Base-by-base conservation (phyloP, 1,284 basidiomycete genomes). In the Ganoderma resinaceum region DNA sequence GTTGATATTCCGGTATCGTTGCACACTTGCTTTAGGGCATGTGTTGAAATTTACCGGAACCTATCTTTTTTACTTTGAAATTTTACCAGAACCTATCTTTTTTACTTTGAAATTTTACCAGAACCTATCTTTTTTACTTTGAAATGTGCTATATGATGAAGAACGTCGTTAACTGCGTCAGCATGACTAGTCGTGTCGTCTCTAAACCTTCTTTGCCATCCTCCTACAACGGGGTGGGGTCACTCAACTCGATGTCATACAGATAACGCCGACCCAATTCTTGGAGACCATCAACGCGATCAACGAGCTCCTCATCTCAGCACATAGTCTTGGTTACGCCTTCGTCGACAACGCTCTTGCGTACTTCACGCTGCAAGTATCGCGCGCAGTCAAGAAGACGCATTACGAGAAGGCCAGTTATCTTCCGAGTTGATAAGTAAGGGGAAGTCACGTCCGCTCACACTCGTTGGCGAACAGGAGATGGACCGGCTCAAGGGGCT, bases 191-290 rank as follows among this genome's bases (percentile, higher is more conserved):
- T 18, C 8, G 12, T n/a, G n/a, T n/a, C n/a, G n/a, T n/a, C n/a
- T n/a, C n/a, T 29, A 29, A n/a, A 1, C 43, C n/a, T 57, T 55
- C 40, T 31, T 46, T 38, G 2, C 0, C 20, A 5, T 14, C 16
- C 29, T 61, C 38, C 8, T 26, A 8, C 52, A 16, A 26, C 23
- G 23, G 35, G 18, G 3, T 16, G 8, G 8, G 55, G 37, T 20
- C 20, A 12, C 18, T 59, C n/a, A 59, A 2, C 57, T 37, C 26
- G 55, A 14, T 23, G 33, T 38, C 12, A 35, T 37, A 2, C 72
- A 94, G 92, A 88, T 95, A 77, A 93, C 91, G 29, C 91, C 93
- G 43, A 94, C 92, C 1, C 91, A 93, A 74, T 95, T 95, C 76
- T 84, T 93, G 61, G 92, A 95, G 79, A 91, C 91, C n/a, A 89